phyloP scores from a whole-genome alignment of 2,329 filamentous ascomycete species.

The Penicillium sp. region DNA sequence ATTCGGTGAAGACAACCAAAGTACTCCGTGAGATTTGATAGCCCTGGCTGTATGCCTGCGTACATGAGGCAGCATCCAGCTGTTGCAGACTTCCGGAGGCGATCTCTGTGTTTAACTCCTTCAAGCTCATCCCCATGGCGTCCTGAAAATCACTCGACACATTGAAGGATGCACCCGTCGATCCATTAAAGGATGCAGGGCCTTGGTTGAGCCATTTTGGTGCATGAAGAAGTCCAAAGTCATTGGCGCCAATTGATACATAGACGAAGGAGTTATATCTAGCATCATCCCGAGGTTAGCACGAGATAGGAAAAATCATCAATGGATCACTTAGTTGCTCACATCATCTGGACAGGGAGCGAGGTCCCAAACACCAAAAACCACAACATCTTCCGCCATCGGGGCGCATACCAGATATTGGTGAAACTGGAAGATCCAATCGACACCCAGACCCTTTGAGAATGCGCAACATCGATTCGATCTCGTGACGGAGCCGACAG shows the following conservation, averaged over 20 bases:
- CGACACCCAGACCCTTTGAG: not conserved
- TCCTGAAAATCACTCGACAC: too few species aligned
- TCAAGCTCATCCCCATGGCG: too few species aligned
- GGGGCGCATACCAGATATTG: not conserved
- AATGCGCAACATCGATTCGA: not conserved
- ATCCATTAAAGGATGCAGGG: too few species aligned
- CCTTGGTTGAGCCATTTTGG: not conserved
- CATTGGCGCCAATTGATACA: not conserved
- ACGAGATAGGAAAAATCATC: not conserved
- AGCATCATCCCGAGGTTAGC: not conserved
- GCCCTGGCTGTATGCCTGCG: not conserved
- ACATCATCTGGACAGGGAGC: not conserved
- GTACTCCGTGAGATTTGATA: not conserved
- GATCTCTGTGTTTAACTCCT: too few species aligned
- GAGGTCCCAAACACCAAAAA: not conserved
- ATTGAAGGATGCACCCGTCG: too few species aligned
- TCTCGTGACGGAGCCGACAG: not conserved
- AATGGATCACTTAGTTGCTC: not conserved
- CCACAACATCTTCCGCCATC: not conserved
- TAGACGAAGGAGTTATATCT: constrained; percentile 1
- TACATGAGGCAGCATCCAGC: not conserved
- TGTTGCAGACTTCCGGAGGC: not conserved
- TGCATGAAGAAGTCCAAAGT: not conserved
- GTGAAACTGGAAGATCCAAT: not conserved
- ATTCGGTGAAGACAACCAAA: too few species aligned